Percentiles rank a stretch among this genome's conserved stretches.
Evolutionary conservation across 2,329 filamentous ascomycete genomes (phyloP).

Genomic region (Annulohypoxylon truncatum): DNA sequence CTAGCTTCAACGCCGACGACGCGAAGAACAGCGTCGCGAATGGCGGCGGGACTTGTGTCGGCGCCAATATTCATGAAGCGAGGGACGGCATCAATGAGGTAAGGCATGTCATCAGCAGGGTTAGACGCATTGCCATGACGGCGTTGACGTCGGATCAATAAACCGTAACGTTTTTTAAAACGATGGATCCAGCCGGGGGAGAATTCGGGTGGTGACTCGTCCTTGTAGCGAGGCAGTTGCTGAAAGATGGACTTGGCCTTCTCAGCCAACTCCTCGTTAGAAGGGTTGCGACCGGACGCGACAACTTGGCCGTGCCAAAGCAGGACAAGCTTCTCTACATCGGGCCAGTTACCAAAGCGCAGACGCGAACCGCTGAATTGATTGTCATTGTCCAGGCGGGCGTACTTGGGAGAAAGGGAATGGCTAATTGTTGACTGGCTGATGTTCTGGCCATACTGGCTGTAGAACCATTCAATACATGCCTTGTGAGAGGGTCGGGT

Average conservation of each 20-base stretch:
- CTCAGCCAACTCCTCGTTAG: constrained; percentile 71
- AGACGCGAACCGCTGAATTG: constrained; percentile 71
- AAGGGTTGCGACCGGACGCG: constrained; percentile 66
- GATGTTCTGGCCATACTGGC: constrained; percentile 69
- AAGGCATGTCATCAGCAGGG: constrained; percentile 67
- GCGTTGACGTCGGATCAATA: constrained; percentile 67
- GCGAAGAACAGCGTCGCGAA: constrained; percentile 67
- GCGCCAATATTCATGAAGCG: constrained; percentile 68
- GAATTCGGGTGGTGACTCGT: constrained; percentile 70
- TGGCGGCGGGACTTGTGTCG: constrained; percentile 69
- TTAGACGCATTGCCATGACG: constrained; percentile 62
- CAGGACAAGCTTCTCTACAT: constrained; percentile 86
- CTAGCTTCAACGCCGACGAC: constrained; percentile 66
- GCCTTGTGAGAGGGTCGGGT: constrained; percentile 69
- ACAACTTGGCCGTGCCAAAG: constrained; percentile 65
- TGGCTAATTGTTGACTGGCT: constrained; percentile 73
- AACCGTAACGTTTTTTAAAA: constrained; percentile 72
- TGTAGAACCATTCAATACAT: constrained; percentile 72
- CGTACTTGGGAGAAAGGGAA: constrained; percentile 71
- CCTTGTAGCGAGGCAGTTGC: constrained; percentile 69
- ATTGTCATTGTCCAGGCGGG: constrained; percentile 69
- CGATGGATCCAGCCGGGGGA: constrained; percentile 73
- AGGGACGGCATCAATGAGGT: constrained; percentile 70
- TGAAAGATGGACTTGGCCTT: constrained; percentile 70
- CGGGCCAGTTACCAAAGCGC: constrained; percentile 73